Conservation (phyloP, 1,284 basidiomycete species). For the Albatrellus sp. region DNA sequence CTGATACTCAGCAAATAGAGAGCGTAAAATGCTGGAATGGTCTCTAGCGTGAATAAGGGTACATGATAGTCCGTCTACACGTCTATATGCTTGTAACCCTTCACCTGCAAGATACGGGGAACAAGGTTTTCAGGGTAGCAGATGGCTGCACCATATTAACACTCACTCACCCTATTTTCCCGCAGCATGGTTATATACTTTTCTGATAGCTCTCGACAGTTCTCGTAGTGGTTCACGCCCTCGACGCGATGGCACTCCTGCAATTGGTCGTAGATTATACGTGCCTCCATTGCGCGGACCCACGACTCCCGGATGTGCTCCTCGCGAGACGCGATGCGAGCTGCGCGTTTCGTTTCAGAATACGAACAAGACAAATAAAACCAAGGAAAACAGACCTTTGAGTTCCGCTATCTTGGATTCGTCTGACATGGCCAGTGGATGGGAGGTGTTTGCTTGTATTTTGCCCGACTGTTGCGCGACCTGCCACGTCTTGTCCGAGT, state of each 20-base stretch:
- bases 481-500: no score
- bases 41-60: neutral
- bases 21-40: no score
- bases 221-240: slow-evolving; percentile 86
- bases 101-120: slow-evolving; percentile 8
- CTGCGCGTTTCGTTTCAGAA: slow-evolving; percentile 20
- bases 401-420: slow-evolving; percentile 29
- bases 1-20: neutral
- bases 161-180: slow-evolving; percentile 76
- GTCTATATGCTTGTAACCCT: slow-evolving; percentile 27
- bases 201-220: slow-evolving; percentile 79
- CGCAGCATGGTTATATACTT: slow-evolving; percentile 76
- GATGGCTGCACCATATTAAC: neutral
- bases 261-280: slow-evolving; percentile 83
- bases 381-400: slow-evolving; percentile 25
- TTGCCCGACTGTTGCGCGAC: no score
- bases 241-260: slow-evolving; percentile 87
- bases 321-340: slow-evolving; percentile 58
- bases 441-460: neutral
- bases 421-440: slow-evolving; percentile 20
- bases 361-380: neutral
- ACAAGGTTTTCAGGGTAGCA: neutral
- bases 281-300: slow-evolving; percentile 90
- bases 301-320: slow-evolving; percentile 83
- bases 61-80: slow-evolving; percentile 12